Base-by-base conservation (phyloP, 2,329 filamentous ascomycete genomes). In the Hortaea sp. region DNA sequence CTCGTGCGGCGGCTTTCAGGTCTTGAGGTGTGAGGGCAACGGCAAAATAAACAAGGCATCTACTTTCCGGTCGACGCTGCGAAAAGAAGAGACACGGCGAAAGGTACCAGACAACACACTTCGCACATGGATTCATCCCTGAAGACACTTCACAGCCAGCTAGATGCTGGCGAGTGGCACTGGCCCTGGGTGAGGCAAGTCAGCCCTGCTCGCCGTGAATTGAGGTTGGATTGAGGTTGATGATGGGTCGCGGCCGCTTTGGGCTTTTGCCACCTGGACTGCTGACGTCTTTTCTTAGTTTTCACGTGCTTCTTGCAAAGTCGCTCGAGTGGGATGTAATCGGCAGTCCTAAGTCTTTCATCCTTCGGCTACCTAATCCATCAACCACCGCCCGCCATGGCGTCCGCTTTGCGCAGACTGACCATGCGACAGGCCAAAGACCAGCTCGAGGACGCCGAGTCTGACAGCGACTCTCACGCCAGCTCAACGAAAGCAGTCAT, bases 381-480 rank as follows among this genome's bases (percentile, higher is more conserved):
- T 20, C 20, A 20, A 20, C 20, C 20, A 20, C 20, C 20, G 20
- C 11, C 9, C 29, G 48, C 20, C 31, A 53, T 53, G 51, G 29
- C 41, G 4, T 20, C 31, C 3, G 42, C 39, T 12, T 35, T 53
- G 2, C 46, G 49, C 43, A 48, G 47, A 35, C 29, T 49, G 20
- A 41, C 29, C 43, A 53, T 47, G 39, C 47, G 35, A 9, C 44
- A 46, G 37, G 29, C 38, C 5, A 32, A 27, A 12, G 29, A 41
- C 7, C 38, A 46, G 7, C 12, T 34, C 6, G n/a, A 20, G 13
- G 44, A 12, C 34, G 13, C 27, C 20, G 27, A 35, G 2, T 35
- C 32, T n/a, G 32, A 35, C n/a, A 4, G 32, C 32, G 32, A n/a
- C 7, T 35, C 32, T 9, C 9, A 9, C 7, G 32, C 32, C 9